phyloP scores from a whole-genome alignment of 495 filamentous ascomycete species.

The Xylaria sp. region DNA sequence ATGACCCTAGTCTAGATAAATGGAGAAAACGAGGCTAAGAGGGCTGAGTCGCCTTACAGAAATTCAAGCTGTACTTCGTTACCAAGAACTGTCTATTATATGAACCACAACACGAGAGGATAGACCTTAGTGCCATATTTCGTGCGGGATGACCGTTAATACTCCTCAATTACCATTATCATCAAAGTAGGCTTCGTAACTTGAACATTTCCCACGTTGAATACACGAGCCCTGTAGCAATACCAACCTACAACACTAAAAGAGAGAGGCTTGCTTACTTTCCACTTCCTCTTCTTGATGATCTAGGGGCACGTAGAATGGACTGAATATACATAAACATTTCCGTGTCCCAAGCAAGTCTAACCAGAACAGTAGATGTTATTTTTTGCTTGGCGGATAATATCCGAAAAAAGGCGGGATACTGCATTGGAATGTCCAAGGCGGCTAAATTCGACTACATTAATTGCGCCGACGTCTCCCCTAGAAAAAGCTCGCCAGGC shows the following conservation, averaged over 20 bases:
- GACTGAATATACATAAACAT: not conserved
- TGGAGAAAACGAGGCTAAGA: not conserved
- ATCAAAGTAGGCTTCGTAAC: not conserved
- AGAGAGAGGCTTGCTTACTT: not conserved
- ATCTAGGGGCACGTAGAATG: not conserved
- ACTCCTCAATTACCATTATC: not conserved
- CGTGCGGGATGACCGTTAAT: not conserved
- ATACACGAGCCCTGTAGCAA: not conserved
- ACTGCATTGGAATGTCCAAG: conserved; percentile 12
- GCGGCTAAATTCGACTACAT: conserved; percentile 22
- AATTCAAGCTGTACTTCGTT: not conserved
- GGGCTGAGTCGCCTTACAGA: not conserved
- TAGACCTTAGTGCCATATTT: not conserved
- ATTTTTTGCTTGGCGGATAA: not conserved
- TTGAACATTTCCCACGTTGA: not conserved
- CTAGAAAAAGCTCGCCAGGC: not conserved
- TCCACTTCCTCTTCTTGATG: not conserved
- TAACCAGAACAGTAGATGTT: not conserved
- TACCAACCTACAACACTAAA: not conserved
- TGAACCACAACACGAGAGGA: not conserved
- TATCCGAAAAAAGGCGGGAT: conserved; percentile 10
- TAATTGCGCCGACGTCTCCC: conserved; percentile 10
- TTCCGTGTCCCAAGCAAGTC: not conserved
- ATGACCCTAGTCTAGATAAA: not conserved
- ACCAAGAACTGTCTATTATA: not conserved